These are phyloP conservation scores for Mimosa pudica DNA, from an alignment of 306 rosid species.

Conservation along the genomic window DNA sequence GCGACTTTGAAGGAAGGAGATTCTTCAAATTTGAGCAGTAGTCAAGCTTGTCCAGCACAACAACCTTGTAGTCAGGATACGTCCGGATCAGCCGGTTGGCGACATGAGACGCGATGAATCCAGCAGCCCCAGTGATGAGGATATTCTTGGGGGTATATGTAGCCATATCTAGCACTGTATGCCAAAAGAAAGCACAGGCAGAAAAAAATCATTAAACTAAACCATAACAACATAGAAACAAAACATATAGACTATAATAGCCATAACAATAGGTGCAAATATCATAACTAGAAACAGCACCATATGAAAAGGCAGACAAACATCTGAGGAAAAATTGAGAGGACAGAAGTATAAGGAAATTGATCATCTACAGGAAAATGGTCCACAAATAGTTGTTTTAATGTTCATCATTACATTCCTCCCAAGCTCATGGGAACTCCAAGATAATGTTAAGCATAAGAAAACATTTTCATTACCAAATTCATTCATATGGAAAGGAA, in stretches of 20 bases:
- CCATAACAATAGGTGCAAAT: neutral
- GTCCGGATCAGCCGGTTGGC: conserved; percentile 55
- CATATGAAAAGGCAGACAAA: neutral
- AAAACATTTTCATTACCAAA: neutral
- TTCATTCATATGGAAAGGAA: neutral
- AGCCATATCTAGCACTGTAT: conserved; percentile 41
- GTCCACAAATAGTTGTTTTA: neutral
- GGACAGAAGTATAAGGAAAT: conserved; percentile 1
- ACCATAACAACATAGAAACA: neutral
- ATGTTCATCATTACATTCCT: neutral
- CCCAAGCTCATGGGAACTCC: conserved; percentile 2
- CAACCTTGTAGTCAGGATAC: conserved; percentile 62
- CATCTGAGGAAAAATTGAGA: neutral
- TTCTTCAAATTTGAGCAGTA: conserved; percentile 68
- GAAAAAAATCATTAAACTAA: neutral
- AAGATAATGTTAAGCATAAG: conserved; percentile 7
- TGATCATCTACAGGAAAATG: neutral
- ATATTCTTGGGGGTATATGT: conserved; percentile 61
- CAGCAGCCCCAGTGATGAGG: conserved; percentile 69
- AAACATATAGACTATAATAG: neutral
- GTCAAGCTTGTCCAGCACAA: conserved; percentile 69
- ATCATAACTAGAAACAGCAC: neutral
- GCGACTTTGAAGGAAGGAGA: conserved; percentile 54
- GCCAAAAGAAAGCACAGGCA: conserved; percentile 12
- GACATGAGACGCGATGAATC: conserved; percentile 69